A percentile compares a stretch with the other conserved stretches of the same genome.
Conservation (phyloP, 805 yeast species). For the Kazachstania taianensis region DNA sequence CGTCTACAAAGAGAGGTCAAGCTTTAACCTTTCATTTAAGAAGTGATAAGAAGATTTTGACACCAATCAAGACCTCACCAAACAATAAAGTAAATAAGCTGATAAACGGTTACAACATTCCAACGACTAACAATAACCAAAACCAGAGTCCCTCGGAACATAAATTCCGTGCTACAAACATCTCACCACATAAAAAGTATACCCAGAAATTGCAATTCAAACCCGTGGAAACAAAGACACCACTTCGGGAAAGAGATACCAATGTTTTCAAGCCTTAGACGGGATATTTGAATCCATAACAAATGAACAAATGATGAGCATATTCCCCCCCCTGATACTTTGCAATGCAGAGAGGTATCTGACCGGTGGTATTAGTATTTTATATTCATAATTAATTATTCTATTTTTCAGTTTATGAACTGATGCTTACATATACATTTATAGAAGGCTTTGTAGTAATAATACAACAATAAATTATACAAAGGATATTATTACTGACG, state of each 20-base stretch:
- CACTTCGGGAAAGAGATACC: constrained; percentile 15
- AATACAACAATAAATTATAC: too few relatives aligned
- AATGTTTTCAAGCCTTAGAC: constrained; percentile 9
- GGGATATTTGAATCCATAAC: too few relatives aligned
- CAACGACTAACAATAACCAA: not conserved
- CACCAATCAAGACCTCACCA: constrained; percentile 25
- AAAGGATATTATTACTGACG: too few relatives aligned
- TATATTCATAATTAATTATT: too few relatives aligned
- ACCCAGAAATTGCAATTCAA: constrained; percentile 10
- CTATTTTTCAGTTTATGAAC: too few relatives aligned
- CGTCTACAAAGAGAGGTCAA: constrained; percentile 20
- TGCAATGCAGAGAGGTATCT: too few relatives aligned
- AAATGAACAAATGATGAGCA: too few relatives aligned
- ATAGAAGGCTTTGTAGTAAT: too few relatives aligned
- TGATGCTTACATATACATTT: too few relatives aligned
- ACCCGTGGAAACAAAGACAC: constrained; percentile 9
- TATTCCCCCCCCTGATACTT: too few relatives aligned
- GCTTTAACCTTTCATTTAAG: constrained; percentile 27
- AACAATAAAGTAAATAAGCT: constrained; percentile 27
- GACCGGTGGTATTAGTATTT: too few relatives aligned
- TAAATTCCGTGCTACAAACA: constrained; percentile 1
- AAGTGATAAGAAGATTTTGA: constrained; percentile 22
- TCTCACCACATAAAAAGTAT: constrained; percentile 4
- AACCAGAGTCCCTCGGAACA: constrained; percentile 5
- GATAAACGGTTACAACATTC: constrained; percentile 22